Base-by-base conservation (phyloP, 768 basidiomycete species). In the Tricholoma furcatifolium region DNA sequence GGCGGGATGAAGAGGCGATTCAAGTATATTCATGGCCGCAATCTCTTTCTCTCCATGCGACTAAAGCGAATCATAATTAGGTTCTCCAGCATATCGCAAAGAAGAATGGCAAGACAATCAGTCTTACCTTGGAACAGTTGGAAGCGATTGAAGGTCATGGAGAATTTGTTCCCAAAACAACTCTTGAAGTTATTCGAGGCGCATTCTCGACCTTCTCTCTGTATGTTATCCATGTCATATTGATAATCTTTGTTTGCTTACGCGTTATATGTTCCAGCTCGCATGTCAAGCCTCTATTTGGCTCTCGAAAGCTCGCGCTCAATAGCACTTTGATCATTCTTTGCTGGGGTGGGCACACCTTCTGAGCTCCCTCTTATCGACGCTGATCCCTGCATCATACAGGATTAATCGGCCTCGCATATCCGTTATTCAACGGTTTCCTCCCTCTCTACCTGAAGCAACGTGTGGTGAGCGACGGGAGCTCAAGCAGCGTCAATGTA, bases 1-100 rank as follows among this genome's bases (percentile, higher is more conserved):
- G 81, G 30, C 74, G 75, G 36, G 82, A 86, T 57, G 71, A 72
- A 41, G 80, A 84, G 38, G 82, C 82, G 4, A 69, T 84, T 46
- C 66, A 69, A 54, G 76, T 76, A 40, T 21, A 65, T 43, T 42
- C 46, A 14, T 51, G 30, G 51, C 20, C 11, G 48, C 38, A 21
- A 36, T n/a, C 6, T 18, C 6, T 18, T 20, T 14, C 31, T 47
- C 5, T 23, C 21, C 43, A 47, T 35, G 47, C 39, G 53, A 53
- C 8, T 38, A 18, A 45, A 42, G 11, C 8, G 27, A 23, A 38
- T 17, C 18, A 11, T n/a, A 21, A 12, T 12, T 21, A 79, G 76
- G 75, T 78, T 41, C 69, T 83, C 12, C 65, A 77, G 52, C 69
- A 74, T 36, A 69, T 83, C 41, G 81, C 82, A 4, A 65, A 62